These are phyloP conservation scores for Marchantia polymorpha DNA, from an alignment of 225 moss, liverwort and hornwort species.

Conservation along the genomic window DNA sequence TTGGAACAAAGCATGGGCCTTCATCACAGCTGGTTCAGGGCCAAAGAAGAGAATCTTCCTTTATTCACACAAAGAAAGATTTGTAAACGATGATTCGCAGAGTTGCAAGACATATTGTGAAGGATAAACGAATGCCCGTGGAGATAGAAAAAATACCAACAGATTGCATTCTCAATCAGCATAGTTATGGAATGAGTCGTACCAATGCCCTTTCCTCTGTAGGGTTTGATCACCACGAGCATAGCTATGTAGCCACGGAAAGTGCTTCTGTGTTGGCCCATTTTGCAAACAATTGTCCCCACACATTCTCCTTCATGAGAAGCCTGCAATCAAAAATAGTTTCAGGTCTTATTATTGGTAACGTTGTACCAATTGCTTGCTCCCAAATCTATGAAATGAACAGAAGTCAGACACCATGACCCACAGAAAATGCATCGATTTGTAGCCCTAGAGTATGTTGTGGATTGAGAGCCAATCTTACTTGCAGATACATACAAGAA, in stretches of 20 bases:
- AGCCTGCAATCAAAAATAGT: constrained; percentile 47
- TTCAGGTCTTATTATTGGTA: neutral
- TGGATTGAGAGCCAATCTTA: neutral
- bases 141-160: constrained; percentile 4
- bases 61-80: neutral
- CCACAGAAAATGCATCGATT: neutral
- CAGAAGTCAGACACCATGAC: neutral
- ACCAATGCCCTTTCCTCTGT: constrained; percentile 98
- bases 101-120: neutral
- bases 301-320: constrained; percentile 80
- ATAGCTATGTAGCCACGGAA: constrained; percentile 97
- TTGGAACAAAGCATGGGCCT: neutral
- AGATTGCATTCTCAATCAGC: neutral
- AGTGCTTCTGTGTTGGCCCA: constrained; percentile 94
- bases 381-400: neutral
- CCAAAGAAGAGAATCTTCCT: neutral
- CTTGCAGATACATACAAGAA: neutral
- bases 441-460: neutral
- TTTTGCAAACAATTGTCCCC: constrained; percentile 95
- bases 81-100: neutral
- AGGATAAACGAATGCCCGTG: neutral
- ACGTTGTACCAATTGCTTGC: neutral
- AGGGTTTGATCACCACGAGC: constrained; percentile 91
- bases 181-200: constrained; percentile 24
- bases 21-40: neutral